Evolutionary conservation across 2,329 filamentous ascomycete species (phyloP).

Genomic region (Pseudocercospora cruenta): DNA sequence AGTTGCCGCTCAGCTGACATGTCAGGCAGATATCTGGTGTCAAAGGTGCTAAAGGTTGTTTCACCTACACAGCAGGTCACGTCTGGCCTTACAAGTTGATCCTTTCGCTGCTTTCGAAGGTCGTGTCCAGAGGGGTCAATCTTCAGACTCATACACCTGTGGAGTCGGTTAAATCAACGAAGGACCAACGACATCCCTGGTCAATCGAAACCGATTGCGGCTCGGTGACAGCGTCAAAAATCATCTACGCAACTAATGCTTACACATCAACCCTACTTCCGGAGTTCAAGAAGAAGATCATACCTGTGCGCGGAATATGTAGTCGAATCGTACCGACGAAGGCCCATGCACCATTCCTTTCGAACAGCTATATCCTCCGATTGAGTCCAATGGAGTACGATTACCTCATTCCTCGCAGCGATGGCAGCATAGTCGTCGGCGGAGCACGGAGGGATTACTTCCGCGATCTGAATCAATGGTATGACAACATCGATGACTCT

Average conservation of each 20-base stretch:
- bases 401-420: slow-evolving; percentile 51
- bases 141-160: slow-evolving; percentile 74
- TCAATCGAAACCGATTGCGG: slow-evolving; percentile 29
- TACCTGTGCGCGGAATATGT: slow-evolving; percentile 53
- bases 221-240: slow-evolving; percentile 36
- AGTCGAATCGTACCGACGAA: slow-evolving; percentile 35
- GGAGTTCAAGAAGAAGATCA: slow-evolving; percentile 41
- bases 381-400: slow-evolving; percentile 32
- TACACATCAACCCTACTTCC: slow-evolving; percentile 36
- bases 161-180: slow-evolving; percentile 74
- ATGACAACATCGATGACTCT: slow-evolving; percentile 52
- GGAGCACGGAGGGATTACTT: slow-evolving; percentile 41
- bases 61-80: slow-evolving; percentile 55
- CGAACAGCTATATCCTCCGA: slow-evolving; percentile 34
- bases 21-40: slow-evolving; percentile 42
- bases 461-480: slow-evolving; percentile 45
- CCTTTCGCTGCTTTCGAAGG: slow-evolving; percentile 29
- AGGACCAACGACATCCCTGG: slow-evolving; percentile 14
- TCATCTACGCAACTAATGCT: slow-evolving; percentile 38
- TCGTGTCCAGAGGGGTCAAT: slow-evolving; percentile 59
- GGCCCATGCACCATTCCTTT: slow-evolving; percentile 29
- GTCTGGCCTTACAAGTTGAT: slow-evolving; percentile 39
- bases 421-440: slow-evolving; percentile 52
- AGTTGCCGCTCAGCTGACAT: slow-evolving; percentile 1
- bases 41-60: slow-evolving; percentile 42